A percentile compares a stretch with the other conserved stretches of the same genome.
Evolutionary conservation across 495 filamentous ascomycete species (phyloP).

Genomic region (Jackrogersella multiformis): DNA sequence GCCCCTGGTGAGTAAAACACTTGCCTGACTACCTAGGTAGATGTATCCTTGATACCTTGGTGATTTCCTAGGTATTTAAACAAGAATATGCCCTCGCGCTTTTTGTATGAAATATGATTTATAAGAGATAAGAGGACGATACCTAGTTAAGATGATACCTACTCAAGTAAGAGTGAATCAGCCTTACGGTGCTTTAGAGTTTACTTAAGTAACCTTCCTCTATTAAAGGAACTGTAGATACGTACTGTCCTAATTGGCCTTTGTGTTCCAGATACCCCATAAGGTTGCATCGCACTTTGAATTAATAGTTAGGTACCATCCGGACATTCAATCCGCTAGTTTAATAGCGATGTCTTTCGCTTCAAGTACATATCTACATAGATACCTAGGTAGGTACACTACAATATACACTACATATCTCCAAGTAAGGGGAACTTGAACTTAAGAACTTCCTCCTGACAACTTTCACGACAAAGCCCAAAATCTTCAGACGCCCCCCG

Average conservation of each 20-base stretch:
- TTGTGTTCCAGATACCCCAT: background rate
- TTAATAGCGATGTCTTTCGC: too few species aligned
- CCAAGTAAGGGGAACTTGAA: background rate
- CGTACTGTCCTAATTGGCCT: background rate
- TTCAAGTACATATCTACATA: background rate
- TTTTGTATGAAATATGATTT: too few species aligned
- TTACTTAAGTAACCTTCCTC: background rate
- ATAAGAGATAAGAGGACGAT: too few species aligned
- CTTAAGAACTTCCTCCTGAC: background rate
- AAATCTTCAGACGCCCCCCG: background rate
- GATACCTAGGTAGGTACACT: background rate
- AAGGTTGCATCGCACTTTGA: background rate
- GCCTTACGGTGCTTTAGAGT: constrained; percentile 9
- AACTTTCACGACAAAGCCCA: background rate
- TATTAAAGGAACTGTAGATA: too few species aligned
- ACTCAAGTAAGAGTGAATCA: constrained; percentile 3
- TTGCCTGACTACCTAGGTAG: too few species aligned
- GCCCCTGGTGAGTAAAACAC: too few species aligned
- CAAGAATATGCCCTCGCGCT: too few species aligned
- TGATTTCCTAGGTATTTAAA: too few species aligned
- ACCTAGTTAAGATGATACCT: too few species aligned
- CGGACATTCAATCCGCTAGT: background rate
- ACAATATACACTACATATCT: too few species aligned
- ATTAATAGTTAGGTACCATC: background rate
- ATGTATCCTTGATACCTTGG: too few species aligned